Evolutionary conservation across 2,329 filamentous ascomycete species (phyloP).

Genomic region (Bipolaris cookei): DNA sequence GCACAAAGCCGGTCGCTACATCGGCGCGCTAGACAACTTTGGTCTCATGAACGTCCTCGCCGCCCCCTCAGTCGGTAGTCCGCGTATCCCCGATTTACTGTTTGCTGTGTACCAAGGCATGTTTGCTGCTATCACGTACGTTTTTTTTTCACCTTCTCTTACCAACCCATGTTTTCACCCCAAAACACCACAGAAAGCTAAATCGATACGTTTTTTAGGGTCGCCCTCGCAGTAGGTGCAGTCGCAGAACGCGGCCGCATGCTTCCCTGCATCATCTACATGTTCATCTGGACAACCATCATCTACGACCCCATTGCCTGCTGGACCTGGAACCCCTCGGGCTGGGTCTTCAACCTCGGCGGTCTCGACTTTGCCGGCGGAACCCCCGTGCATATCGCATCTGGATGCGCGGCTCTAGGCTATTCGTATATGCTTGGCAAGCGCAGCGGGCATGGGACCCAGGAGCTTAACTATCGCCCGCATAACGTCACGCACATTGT

Average conservation of each 20-base stretch:
- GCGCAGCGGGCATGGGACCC: constrained; percentile 80
- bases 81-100: constrained; percentile 78
- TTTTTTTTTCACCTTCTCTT: too few species aligned
- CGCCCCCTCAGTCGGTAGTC: constrained; percentile 74
- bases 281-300: constrained; percentile 89
- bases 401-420: constrained; percentile 80
- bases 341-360: constrained; percentile 81
- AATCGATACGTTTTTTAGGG: too few species aligned
- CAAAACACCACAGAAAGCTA: too few species aligned
- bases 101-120: constrained; percentile 89
- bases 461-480: constrained; percentile 88
- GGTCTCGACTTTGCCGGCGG: constrained; percentile 89
- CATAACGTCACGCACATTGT: constrained; percentile 94
- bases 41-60: constrained; percentile 78
- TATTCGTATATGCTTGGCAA: constrained; percentile 93
- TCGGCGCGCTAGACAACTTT: constrained; percentile 80
- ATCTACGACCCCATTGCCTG: constrained; percentile 93
- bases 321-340: constrained; percentile 89
- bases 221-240: constrained; percentile 82
- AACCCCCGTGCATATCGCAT: constrained; percentile 87
- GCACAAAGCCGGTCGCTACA: constrained; percentile 74
- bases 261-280: constrained; percentile 87
- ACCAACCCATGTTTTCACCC: too few species aligned
- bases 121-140: constrained; percentile 87
- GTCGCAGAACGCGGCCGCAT: constrained; percentile 87